Base-by-base conservation (phyloP, 495 filamentous ascomycete species). In the Tuber aestivum region DNA sequence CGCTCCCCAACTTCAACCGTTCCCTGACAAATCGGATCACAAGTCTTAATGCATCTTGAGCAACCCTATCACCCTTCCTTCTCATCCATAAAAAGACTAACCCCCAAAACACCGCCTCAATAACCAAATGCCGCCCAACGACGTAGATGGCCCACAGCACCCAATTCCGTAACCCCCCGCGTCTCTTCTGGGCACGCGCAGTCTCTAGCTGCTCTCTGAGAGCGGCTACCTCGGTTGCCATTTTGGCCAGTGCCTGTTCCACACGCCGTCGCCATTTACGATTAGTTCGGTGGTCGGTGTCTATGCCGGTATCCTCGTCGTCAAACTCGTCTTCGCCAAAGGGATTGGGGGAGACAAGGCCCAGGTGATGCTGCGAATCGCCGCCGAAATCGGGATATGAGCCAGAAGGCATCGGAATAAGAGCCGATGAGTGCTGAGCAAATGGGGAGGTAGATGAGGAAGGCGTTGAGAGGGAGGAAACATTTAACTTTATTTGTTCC, bases 211-310 rank as follows among this genome's bases (percentile, higher is more conserved):
- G 93, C 84, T 99, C 95, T 37, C 95, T 88, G 78, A 97, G 86
- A n/a, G 95, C 95, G 6, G 95, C 93, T 27, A 98, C 89, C 84
- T 99, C 95, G 21, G 94, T 91, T 61, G 94, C 95, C 86, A 99
- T 91, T 80, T 92, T 92, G 65, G 94, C 91, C 74, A 98, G 89
- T 41, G 94, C 93, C 68, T 91, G 88, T 85, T 98, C 95, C 78
- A 98, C 92, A 75, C 92, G 87, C 76, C 89, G 90, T 37, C 91
- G 90, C 93, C 95, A 97, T 37, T 72, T 81, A 40, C 70, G 72
- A 16, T 72, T 70, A 21, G 75, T 74, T 23, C 75, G 56, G 68
- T 71, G 77, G 69, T 79, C 77, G 85, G 50, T 86, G 83, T 41
- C 83, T 82, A 77, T 81, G 65, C 77, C 75, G 70, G 87, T 87